phyloP scores from a whole-genome alignment of 306 rosid genomes.

The Cyclanthera cordifolia region DNA sequence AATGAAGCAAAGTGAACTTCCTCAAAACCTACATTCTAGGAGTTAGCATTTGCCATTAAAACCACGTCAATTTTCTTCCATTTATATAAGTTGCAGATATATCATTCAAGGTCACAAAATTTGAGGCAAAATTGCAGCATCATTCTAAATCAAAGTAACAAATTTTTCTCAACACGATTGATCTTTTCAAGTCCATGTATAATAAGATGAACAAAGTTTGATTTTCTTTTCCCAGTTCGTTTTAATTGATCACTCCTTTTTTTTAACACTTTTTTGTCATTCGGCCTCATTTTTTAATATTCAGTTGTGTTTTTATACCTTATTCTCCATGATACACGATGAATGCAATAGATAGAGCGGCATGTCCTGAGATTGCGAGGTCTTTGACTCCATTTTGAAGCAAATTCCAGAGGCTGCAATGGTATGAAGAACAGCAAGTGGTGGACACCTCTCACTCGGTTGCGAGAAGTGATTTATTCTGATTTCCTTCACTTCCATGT shows the following conservation, averaged over 20 bases:
- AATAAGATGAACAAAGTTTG: not conserved
- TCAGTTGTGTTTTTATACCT: conserved; percentile 59
- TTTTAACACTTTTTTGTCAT: not conserved
- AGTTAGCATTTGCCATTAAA: not conserved
- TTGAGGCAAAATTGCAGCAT: conserved; percentile 2
- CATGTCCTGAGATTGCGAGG: conserved; percentile 48
- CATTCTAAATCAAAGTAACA: conserved; percentile 8
- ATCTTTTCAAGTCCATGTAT: not conserved
- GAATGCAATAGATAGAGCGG: conserved; percentile 88
- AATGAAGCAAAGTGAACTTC: not conserved
- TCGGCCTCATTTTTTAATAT: conserved; percentile 12
- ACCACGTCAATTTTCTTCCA: not conserved
- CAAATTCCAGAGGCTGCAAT: conserved; percentile 67
- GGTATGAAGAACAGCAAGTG: conserved; percentile 96
- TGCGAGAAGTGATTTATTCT: conserved; percentile 75
- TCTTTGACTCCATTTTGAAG: conserved; percentile 99
- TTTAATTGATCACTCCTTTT: not conserved
- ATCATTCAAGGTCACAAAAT: conserved; percentile 4
- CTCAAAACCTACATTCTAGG: not conserved
- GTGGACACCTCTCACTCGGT: conserved; percentile 97
- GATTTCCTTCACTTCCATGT: conserved; percentile 70
- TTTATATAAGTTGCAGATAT: not conserved
- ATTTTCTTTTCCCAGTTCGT: not conserved
- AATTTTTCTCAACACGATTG: conserved; percentile 17
- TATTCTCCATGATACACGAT: conserved; percentile 93